Conservation (phyloP, 495 filamentous ascomycete genomes). For the Staphylotrichum longicolle region DNA sequence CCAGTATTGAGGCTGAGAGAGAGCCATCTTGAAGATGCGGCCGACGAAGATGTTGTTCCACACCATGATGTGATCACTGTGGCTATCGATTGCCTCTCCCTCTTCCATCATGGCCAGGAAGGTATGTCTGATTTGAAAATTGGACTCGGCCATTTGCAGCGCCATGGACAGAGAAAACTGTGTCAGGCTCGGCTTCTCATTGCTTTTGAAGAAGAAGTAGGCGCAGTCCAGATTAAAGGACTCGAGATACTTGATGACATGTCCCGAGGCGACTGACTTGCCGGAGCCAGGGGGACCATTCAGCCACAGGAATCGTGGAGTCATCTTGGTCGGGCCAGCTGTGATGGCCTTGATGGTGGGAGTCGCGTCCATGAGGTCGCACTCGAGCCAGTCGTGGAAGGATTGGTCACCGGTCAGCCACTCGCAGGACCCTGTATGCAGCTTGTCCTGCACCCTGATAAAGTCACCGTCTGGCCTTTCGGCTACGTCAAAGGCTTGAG, state of each 20-base stretch:
- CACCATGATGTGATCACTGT: constrained; percentile 26
- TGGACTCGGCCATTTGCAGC: constrained; percentile 31
- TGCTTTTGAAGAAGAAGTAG: constrained; percentile 29
- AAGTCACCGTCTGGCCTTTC: constrained; percentile 24
- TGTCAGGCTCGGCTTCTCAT: constrained; percentile 13
- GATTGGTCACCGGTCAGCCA: constrained; percentile 21
- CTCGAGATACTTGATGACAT: constrained; percentile 25
- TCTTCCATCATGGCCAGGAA: constrained; percentile 26
- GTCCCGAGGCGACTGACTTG: constrained; percentile 27
- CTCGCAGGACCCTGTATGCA: constrained; percentile 28
- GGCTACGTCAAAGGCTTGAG: constrained; percentile 21
- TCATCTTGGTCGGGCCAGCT: background rate
- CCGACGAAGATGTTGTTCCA: constrained; percentile 30
- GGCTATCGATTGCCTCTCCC: constrained; percentile 17
- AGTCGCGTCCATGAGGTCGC: constrained; percentile 17
- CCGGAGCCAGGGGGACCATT: constrained; percentile 30
- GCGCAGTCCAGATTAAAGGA: constrained; percentile 23
- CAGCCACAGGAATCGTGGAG: constrained; percentile 26
- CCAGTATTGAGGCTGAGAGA: constrained; percentile 27
- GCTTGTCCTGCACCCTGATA: constrained; percentile 20
- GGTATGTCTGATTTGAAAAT: constrained; percentile 24
- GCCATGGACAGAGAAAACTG: constrained; percentile 27
- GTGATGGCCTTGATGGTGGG: constrained; percentile 12
- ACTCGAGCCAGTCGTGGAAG: constrained; percentile 26
- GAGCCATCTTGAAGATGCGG: constrained; percentile 27